Conservation (phyloP, 352 stramenopile species). For the Phytophthora europaea region DNA sequence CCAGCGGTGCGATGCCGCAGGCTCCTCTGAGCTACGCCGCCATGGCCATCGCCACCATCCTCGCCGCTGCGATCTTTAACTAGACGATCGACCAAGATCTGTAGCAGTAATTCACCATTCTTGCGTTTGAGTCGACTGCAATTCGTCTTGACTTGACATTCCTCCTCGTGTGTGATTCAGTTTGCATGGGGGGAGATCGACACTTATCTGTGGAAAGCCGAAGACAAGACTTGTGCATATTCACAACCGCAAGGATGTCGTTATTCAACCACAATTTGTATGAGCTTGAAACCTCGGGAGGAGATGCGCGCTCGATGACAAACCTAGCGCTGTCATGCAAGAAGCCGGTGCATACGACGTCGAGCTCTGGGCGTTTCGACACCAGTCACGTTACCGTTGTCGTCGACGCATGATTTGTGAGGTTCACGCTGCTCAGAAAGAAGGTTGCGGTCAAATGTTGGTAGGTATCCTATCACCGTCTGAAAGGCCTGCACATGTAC, state of each 20-base stretch:
- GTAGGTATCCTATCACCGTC: background rate
- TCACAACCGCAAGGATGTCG: background rate
- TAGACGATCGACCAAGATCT: slow-evolving; percentile 33
- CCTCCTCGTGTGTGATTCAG: background rate
- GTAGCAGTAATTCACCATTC: slow-evolving; percentile 36
- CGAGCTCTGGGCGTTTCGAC: background rate
- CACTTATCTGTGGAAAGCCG: background rate
- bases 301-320: background rate
- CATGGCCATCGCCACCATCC: slow-evolving; percentile 38
- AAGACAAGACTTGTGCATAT: background rate
- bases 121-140: slow-evolving; percentile 29
- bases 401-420: background rate
- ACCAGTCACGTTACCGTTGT: background rate
- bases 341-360: background rate
- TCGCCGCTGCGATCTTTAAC: slow-evolving; percentile 45
- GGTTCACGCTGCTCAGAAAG: slow-evolving; percentile 7
- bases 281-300: background rate
- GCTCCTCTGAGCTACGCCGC: slow-evolving; percentile 31
- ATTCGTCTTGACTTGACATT: background rate
- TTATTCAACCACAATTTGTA: background rate
- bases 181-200: background rate
- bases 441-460: slow-evolving; percentile 7
- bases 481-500: background rate
- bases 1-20: slow-evolving; percentile 25
- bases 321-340: background rate